Percentiles rank a stretch among this genome's conserved stretches.
phyloP scores from a whole-genome alignment of 805 yeast genomes.

The Nakazawaea anatomiae region DNA sequence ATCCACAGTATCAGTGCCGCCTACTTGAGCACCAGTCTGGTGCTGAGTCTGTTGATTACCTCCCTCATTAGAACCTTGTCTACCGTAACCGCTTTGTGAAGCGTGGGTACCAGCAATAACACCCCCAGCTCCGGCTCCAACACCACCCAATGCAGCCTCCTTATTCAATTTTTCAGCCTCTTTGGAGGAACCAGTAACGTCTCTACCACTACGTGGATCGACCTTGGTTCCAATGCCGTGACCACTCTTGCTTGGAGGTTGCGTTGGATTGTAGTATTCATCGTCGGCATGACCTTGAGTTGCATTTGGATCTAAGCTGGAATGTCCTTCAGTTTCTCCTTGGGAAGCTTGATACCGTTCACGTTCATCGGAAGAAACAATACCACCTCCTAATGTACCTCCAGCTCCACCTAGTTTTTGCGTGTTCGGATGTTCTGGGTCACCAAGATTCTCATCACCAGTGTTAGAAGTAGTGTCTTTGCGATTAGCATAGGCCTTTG shows the following conservation, averaged over 20 bases:
- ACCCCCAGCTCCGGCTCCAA: constrained; percentile 7
- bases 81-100: neutral
- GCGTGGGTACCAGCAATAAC: neutral
- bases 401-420: constrained; percentile 2
- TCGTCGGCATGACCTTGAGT: neutral
- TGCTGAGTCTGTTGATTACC: neutral
- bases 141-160: constrained; percentile 1
- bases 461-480: constrained; percentile 3
- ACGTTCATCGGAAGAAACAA: constrained; percentile 5
- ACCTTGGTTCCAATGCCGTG: constrained; percentile 8
- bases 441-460: constrained; percentile 9
- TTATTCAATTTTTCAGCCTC: constrained; percentile 9
- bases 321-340: neutral
- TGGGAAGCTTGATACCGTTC: constrained; percentile 3
- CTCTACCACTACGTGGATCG: constrained; percentile 10
- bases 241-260: constrained; percentile 15
- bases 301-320: neutral
- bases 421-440: constrained; percentile 8
- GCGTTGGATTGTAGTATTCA: neutral
- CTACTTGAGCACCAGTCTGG: constrained; percentile 2
- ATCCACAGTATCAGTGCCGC: neutral
- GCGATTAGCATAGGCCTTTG: neutral
- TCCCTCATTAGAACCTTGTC: neutral
- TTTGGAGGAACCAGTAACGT: constrained; percentile 6
- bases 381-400: constrained; percentile 1